Evolutionary conservation across 768 basidiomycete genomes (phyloP).

Genomic region (Imleria badia): DNA sequence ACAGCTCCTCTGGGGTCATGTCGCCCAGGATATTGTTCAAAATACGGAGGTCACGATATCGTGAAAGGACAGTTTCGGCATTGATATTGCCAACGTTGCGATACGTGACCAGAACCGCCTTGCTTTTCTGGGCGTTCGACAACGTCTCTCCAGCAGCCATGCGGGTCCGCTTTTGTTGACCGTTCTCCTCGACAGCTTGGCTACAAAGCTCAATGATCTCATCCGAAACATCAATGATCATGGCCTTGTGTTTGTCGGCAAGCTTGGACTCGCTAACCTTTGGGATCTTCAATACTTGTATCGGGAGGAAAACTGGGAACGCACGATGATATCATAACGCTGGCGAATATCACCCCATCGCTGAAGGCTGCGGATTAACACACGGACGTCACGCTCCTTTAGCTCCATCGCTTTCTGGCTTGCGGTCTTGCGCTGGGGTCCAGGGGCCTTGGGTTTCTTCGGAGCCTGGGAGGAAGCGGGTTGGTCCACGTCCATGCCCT

Average conservation of each 20-base stretch:
- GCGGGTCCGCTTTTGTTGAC: conserved; percentile 73
- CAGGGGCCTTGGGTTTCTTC: conserved; percentile 74
- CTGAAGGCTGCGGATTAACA: conserved; percentile 90
- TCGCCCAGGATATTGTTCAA: conserved; percentile 76
- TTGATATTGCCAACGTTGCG: conserved; percentile 92
- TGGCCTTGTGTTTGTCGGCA: conserved; percentile 88
- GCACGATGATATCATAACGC: conserved; percentile 91
- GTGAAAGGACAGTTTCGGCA: conserved; percentile 92
- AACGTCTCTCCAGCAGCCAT: conserved; percentile 83
- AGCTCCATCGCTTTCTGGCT: conserved; percentile 95
- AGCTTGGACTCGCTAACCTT: conserved; percentile 90
- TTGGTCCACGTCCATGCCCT: conserved; percentile 91
- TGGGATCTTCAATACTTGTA: not conserved
- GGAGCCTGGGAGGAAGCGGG: conserved; percentile 56
- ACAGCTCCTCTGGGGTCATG: conserved; percentile 61
- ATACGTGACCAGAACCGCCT: conserved; percentile 92
- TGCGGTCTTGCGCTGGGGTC: conserved; percentile 81
- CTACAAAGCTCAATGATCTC: conserved; percentile 88
- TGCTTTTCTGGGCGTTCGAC: conserved; percentile 93
- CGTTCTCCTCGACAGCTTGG: conserved; percentile 81
- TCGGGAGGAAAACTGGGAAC: conserved; percentile 31
- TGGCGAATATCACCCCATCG: conserved; percentile 97
- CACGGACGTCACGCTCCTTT: conserved; percentile 96
- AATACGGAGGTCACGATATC: conserved; percentile 85
- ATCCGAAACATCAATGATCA: conserved; percentile 89